Evolutionary conservation across 179 eudicot genomes (phyloP), one percentile per base, ranked within the genome.

Genomic region (Drosera spatulata): DNA sequence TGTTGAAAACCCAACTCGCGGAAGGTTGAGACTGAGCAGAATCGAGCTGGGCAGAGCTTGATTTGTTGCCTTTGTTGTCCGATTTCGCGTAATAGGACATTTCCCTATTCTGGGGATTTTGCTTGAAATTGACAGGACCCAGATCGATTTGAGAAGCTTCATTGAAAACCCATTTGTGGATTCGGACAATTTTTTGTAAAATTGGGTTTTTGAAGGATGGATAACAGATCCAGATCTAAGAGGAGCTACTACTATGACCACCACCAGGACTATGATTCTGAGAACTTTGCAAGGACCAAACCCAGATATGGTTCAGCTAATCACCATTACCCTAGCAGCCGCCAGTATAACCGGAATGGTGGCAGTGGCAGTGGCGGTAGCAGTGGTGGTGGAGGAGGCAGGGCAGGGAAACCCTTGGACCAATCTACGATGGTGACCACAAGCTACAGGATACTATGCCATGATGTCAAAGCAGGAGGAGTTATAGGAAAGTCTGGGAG

Each of bases 221-320:
- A 87, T 91, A 95, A 87, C 61, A 79, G 97, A 76, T 84, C 97
- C 10, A 89, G 97, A 89, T 80, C 97, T 63, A 89, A 89, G 76
- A 64, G 97, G 70, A 80, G 79, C 78, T 87, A 86, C 75, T 83
- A 87, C 65, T 78, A 78, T 75, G 82, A 78, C 63, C 79, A 22
- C 33, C 33, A 78, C 45, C 77, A 80, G 58, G 87, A 87, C 84
- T 84, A 87, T 71, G 95, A 87, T 69, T 79, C 82, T 12, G 91
- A 87, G 71, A 80, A 79, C 67, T 78, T 70, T 64, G 71, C 83
- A 13, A 69, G 96, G 73, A 78, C 74, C 65, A 77, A 85, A 58
- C 86, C 82, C 44, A 76, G 88, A 39, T 85, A 85, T 72, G 47
- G 62, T 52, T 63, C 61, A 11, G 39, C 40, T 43, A 72, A 59